A percentile compares a stretch with the other conserved stretches of the same genome.
Conservation (phyloP, 2,329 filamentous ascomycete species). For the Neofusicoccum umdonicola region DNA sequence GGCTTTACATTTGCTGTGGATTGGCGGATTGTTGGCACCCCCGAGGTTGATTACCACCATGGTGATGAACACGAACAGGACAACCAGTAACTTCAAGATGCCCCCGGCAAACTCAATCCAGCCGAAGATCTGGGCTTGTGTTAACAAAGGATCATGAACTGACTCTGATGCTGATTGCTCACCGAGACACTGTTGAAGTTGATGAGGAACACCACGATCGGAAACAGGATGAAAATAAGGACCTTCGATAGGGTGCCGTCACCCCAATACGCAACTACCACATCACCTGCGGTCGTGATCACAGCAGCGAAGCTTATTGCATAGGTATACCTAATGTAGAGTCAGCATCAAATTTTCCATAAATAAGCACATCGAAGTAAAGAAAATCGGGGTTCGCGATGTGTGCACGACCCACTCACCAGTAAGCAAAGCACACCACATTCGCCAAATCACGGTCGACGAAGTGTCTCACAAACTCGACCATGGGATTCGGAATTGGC, state of each 20-base stretch:
- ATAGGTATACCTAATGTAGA: constrained; percentile 26
- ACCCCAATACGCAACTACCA: constrained; percentile 28
- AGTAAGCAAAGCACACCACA: constrained; percentile 35
- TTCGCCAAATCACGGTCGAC: constrained; percentile 38
- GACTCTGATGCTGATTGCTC: neutral
- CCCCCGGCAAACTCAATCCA: constrained; percentile 10
- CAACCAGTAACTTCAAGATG: neutral
- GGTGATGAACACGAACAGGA: neutral
- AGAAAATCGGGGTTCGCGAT: no score
- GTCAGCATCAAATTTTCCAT: no score
- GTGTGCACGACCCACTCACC: constrained; percentile 21
- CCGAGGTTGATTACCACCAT: constrained; percentile 5
- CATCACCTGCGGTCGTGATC: constrained; percentile 25
- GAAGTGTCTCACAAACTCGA: constrained; percentile 37
- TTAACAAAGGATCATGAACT: neutral
- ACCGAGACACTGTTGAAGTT: constrained; percentile 1
- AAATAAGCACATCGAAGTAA: no score
- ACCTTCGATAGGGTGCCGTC: neutral
- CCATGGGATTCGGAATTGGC: constrained; percentile 38
- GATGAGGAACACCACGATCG: neutral
- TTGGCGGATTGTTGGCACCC: neutral
- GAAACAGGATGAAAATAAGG: neutral
- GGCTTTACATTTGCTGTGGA: neutral
- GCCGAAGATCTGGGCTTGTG: neutral
- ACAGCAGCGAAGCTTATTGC: constrained; percentile 29